A percentile compares a stretch with the other conserved stretches of the same genome.
These are phyloP conservation scores for Fusarium paranaense DNA, from an alignment of 2,329 filamentous ascomycete species.

Conservation along the genomic window DNA sequence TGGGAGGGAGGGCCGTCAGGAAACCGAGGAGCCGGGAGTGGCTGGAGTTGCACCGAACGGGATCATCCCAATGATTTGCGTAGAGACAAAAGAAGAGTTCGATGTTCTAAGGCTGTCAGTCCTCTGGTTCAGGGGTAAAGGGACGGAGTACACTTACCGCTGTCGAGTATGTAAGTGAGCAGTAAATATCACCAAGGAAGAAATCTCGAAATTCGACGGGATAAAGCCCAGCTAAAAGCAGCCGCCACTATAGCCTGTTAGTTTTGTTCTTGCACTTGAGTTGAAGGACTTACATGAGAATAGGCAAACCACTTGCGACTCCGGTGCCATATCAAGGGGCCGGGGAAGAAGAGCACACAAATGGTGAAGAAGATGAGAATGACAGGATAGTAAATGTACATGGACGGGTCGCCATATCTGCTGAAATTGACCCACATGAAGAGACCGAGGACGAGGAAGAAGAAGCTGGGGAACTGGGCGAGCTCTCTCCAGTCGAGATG, in stretches of 20 bases:
- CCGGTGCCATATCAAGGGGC: constrained; percentile 77
- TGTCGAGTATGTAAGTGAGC: constrained; percentile 90
- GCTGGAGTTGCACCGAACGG: constrained; percentile 83
- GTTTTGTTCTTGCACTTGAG: not conserved
- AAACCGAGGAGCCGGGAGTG: constrained; percentile 89
- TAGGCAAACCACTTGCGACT: constrained; percentile 89
- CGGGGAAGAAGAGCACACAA: constrained; percentile 79
- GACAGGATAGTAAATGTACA: constrained; percentile 90
- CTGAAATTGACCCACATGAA: constrained; percentile 92
- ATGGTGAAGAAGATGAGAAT: constrained; percentile 78
- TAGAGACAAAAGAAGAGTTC: constrained; percentile 97
- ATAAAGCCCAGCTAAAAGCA: constrained; percentile 86
- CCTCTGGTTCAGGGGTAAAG: not conserved
- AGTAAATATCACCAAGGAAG: constrained; percentile 97
- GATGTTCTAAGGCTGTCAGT: constrained; percentile 73
- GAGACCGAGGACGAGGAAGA: constrained; percentile 81
- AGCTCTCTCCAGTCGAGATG: constrained; percentile 91
- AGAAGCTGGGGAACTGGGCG: constrained; percentile 86
- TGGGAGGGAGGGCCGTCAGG: constrained; percentile 82
- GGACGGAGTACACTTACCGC: constrained; percentile 68
- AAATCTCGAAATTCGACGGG: constrained; percentile 98
- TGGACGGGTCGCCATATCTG: constrained; percentile 69
- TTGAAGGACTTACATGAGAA: constrained; percentile 76
- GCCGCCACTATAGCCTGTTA: constrained; percentile 72
- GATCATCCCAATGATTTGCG: constrained; percentile 78